Conservation (phyloP, 345 rosid genomes). For the Heritiera littoralis region DNA sequence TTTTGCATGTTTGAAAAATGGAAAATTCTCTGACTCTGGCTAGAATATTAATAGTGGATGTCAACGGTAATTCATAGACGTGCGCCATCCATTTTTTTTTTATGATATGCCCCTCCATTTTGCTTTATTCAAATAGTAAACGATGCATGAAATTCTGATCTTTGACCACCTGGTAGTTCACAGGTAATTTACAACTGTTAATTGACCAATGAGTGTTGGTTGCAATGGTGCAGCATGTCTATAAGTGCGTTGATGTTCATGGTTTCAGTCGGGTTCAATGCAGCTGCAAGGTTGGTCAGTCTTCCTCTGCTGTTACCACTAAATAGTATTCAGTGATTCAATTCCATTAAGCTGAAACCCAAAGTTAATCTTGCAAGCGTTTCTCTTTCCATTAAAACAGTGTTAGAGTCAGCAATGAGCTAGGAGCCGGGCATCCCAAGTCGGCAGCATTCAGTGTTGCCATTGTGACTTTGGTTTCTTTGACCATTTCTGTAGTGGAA, state of each 20-base stretch:
- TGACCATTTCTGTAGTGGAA: slow-evolving; percentile 44
- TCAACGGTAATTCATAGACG: not conserved
- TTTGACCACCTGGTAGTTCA: not conserved
- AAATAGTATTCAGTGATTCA: not conserved
- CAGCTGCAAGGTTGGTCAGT: slow-evolving; percentile 72
- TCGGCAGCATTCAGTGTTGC: slow-evolving; percentile 57
- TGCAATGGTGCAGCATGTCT: slow-evolving; percentile 46
- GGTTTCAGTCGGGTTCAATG: slow-evolving; percentile 90
- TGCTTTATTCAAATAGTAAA: no score
- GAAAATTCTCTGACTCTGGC: no score
- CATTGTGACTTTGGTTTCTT: slow-evolving; percentile 42
- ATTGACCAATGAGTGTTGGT: slow-evolving; percentile 1
- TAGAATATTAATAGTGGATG: not conserved
- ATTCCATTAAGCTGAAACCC: not conserved
- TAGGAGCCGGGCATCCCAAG: slow-evolving; percentile 74
- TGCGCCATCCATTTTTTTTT: no score
- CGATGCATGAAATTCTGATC: no score
- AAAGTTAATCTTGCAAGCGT: not conserved
- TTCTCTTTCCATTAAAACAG: slow-evolving; percentile 27
- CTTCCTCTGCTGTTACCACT: no score
- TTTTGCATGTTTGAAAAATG: no score
- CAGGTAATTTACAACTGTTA: not conserved
- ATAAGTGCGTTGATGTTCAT: slow-evolving; percentile 57
- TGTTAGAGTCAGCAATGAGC: slow-evolving; percentile 70
- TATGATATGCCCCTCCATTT: no score